Conservation (phyloP, 2,329 filamentous ascomycete genomes). For the Mycosphaerelloides madeirae region DNA sequence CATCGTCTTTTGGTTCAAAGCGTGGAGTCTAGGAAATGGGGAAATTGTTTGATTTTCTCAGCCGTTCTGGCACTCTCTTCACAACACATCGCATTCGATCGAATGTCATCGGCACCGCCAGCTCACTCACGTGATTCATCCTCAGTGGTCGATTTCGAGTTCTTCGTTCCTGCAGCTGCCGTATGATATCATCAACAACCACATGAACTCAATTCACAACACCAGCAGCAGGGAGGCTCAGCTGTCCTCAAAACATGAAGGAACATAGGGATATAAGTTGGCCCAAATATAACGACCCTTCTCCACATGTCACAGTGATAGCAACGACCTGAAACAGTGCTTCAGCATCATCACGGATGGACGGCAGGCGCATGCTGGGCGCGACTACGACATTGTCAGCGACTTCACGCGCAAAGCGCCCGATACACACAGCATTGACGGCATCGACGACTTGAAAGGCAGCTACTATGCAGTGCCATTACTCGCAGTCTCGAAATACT, state of each 20-base stretch:
- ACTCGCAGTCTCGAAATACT: slow-evolving; percentile 2
- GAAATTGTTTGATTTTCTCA: too few species aligned
- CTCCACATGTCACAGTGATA: neutral
- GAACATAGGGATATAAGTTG: neutral
- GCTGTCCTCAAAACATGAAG: neutral
- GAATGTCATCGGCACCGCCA: too few species aligned
- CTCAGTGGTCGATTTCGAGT: too few species aligned
- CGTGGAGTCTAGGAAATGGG: neutral
- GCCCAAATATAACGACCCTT: neutral
- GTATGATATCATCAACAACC: neutral
- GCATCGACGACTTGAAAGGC: neutral
- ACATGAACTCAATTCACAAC: neutral
- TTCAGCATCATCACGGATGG: neutral
- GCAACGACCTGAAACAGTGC: neutral
- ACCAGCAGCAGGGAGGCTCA: neutral
- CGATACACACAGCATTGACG: slow-evolving; percentile 5
- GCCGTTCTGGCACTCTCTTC: too few species aligned
- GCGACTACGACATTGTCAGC: neutral
- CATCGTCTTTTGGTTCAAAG: neutral
- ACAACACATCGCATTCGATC: too few species aligned
- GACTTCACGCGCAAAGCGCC: neutral
- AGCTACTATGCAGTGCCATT: slow-evolving; percentile 6
- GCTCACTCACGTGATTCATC: too few species aligned
- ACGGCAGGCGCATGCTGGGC: neutral
- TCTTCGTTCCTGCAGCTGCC: neutral